Evolutionary conservation across 2,329 filamentous ascomycete genomes (phyloP).

Genomic region (Colletotrichum agaves): DNA sequence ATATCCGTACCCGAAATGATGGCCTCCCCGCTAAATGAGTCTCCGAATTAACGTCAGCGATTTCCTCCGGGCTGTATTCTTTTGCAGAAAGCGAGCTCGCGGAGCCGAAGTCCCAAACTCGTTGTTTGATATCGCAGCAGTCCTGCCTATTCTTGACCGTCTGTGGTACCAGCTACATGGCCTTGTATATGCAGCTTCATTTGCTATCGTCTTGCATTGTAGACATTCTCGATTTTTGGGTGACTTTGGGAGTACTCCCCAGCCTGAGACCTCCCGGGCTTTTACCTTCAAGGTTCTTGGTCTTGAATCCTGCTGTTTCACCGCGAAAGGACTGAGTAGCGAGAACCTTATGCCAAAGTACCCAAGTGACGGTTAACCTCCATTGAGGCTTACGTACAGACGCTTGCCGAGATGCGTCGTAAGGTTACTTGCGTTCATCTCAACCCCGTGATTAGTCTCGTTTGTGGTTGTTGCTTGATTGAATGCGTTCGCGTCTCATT

Average conservation of each 20-base stretch:
- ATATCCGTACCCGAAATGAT: background rate
- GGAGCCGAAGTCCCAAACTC: background rate
- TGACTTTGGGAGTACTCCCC: background rate
- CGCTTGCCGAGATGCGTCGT: background rate
- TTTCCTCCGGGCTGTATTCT: background rate
- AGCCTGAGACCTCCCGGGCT: background rate
- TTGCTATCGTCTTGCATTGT: background rate
- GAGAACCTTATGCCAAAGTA: background rate
- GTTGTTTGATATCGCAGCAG: background rate
- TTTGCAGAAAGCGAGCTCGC: background rate
- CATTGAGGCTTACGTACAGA: background rate
- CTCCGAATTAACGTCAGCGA: background rate
- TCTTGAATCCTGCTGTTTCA: background rate
- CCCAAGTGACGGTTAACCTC: background rate
- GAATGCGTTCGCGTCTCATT: background rate
- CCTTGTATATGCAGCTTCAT: background rate
- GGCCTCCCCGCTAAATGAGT: background rate
- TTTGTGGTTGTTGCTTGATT: background rate
- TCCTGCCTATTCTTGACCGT: background rate
- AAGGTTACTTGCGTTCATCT: slow-evolving; percentile 4
- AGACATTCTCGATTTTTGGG: background rate
- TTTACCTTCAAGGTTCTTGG: background rate
- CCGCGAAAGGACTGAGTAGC: background rate
- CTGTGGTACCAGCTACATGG: background rate
- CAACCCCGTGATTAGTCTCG: background rate